Evolutionary conservation across 1,284 basidiomycete species (phyloP).

Genomic region (Cryptococcus sp.): DNA sequence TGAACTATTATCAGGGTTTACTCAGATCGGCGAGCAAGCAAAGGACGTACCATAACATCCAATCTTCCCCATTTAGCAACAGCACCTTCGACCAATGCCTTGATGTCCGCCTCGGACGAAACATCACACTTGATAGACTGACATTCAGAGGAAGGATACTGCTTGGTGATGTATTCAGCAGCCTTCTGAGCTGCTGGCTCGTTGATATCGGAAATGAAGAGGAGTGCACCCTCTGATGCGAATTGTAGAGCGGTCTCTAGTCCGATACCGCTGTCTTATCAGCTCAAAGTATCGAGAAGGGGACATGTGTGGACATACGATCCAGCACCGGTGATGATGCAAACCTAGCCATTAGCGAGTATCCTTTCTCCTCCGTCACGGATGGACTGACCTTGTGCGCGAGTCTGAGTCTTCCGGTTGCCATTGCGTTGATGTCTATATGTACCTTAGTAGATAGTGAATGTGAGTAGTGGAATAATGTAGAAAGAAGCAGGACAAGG

Average conservation of each 20-base stretch:
- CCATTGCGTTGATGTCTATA: conserved; percentile 14
- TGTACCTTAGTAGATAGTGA: not conserved
- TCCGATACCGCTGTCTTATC: conserved; percentile 66
- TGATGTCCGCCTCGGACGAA: conserved; percentile 77
- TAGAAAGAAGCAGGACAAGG: not conserved
- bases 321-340: conserved; percentile 50
- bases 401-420: conserved; percentile 39
- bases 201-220: conserved; percentile 86
- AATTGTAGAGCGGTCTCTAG: conserved; percentile 89
- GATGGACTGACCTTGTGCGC: conserved; percentile 37
- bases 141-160: conserved; percentile 65
- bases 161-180: conserved; percentile 60
- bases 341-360: conserved; percentile 26
- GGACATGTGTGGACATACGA: conserved; percentile 31
- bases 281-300: not conserved
- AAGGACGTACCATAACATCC: conserved; percentile 73
- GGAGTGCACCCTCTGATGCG: conserved; percentile 82
- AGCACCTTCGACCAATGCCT: conserved; percentile 71
- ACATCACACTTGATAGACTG: conserved; percentile 78
- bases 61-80: conserved; percentile 80
- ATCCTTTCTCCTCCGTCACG: not conserved
- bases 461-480: not conserved
- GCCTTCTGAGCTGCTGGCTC: conserved; percentile 66
- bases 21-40: not conserved
- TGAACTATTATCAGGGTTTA: conserved; percentile 55